Percentiles rank a stretch among this genome's conserved stretches.
Evolutionary conservation across 2,329 filamentous ascomycete species (phyloP).

Genomic region (Anisogramma anomala): DNA sequence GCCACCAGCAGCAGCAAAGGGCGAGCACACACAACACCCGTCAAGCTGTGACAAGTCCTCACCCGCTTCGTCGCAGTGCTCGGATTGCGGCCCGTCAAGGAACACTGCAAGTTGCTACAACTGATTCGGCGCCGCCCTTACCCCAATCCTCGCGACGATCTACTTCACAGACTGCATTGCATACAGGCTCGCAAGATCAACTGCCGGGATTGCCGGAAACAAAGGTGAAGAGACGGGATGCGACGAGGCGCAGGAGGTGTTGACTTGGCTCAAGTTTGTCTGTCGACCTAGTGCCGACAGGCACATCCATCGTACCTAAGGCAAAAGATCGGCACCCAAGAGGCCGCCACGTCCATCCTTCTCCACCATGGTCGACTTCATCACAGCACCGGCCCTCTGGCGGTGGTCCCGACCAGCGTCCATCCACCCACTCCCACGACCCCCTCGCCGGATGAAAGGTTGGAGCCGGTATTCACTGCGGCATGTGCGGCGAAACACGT

Average conservation of each 20-base stretch:
- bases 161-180: background rate
- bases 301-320: no score
- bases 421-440: no score
- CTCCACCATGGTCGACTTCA: no score
- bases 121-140: background rate
- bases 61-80: slow-evolving; percentile 2
- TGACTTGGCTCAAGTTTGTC: no score
- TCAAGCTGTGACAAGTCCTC: background rate
- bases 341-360: no score
- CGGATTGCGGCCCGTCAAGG: background rate
- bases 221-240: background rate
- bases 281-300: no score
- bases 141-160: background rate
- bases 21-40: background rate
- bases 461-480: no score
- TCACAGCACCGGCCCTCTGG: no score
- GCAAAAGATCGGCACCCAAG: no score
- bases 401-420: no score
- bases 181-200: background rate
- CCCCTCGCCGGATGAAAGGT: no score
- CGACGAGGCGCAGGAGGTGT: background rate
- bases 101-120: background rate
- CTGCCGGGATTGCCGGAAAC: background rate
- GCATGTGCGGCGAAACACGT: no score
- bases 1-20: background rate